A percentile compares a stretch with the other conserved stretches of the same genome.
These are phyloP conservation scores for Pelargonium myrrhifolium DNA, from an alignment of 441 rosid species.

Conservation along the genomic window DNA sequence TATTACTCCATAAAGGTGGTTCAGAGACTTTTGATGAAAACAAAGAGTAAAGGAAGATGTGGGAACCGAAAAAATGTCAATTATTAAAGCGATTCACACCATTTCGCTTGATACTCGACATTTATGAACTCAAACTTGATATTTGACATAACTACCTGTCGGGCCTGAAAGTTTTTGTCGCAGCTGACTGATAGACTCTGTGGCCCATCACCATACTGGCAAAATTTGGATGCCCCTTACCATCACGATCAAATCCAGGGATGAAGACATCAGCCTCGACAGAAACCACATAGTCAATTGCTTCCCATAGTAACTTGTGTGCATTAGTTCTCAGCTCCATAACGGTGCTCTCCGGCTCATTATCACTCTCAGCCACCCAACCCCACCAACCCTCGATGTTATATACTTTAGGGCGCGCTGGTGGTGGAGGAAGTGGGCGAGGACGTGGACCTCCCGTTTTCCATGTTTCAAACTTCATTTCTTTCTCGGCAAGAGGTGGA, in stretches of 20 bases:
- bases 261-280: slow-evolving; percentile 92
- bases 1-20: not conserved
- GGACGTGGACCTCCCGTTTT: slow-evolving; percentile 71
- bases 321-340: slow-evolving; percentile 94
- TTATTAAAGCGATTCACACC: too few relatives aligned
- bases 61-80: too few relatives aligned
- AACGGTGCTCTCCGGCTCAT: slow-evolving; percentile 93
- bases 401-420: slow-evolving; percentile 74
- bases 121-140: not conserved
- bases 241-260: slow-evolving; percentile 83
- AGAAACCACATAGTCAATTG: slow-evolving; percentile 70
- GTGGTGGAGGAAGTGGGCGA: slow-evolving; percentile 92
- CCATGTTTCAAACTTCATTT: slow-evolving; percentile 51
- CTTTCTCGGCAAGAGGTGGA: slow-evolving; percentile 47
- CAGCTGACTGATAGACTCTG: slow-evolving; percentile 80
- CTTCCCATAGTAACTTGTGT: slow-evolving; percentile 93
- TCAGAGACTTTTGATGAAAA: too few relatives aligned
- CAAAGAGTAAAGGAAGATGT: too few relatives aligned
- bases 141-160: slow-evolving; percentile 49
- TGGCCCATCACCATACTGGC: slow-evolving; percentile 94
- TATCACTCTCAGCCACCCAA: slow-evolving; percentile 99
- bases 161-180: slow-evolving; percentile 72
- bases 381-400: slow-evolving; percentile 99
- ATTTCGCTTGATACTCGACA: not conserved
- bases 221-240: slow-evolving; percentile 87